A percentile compares a stretch with the other conserved stretches of the same genome.
These are phyloP conservation scores for Cystofilobasidium capitatum DNA, from an alignment of 768 basidiomycete species.

Conservation along the genomic window DNA sequence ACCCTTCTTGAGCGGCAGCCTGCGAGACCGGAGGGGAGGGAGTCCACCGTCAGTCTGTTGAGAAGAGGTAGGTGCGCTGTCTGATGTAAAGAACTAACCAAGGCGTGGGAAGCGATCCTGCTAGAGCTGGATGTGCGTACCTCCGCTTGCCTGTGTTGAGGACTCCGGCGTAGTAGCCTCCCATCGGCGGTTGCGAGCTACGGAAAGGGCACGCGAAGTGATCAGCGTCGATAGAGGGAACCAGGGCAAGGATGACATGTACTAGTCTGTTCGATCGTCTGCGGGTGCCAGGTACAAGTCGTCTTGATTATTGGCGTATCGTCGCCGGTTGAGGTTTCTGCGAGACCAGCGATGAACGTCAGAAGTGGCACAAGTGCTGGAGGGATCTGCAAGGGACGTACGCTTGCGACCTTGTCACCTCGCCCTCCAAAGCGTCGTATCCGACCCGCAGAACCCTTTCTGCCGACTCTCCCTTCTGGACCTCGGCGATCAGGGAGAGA, in stretches of 20 bases:
- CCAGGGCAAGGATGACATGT: constrained; percentile 19
- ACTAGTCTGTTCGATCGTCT: constrained; percentile 82
- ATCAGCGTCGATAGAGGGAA: constrained; percentile 3
- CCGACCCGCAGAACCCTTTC: constrained; percentile 60
- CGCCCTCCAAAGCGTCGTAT: constrained; percentile 39
- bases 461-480: constrained; percentile 77
- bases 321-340: constrained; percentile 66
- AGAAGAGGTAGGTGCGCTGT: neutral
- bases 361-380: neutral
- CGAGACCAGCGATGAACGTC: too few relatives aligned
- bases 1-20: neutral
- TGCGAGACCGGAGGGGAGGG: neutral
- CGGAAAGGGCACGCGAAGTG: neutral
- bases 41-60: neutral
- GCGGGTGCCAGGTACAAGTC: constrained; percentile 91
- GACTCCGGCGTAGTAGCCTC: constrained; percentile 85
- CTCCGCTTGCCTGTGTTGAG: constrained; percentile 57
- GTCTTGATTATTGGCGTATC: constrained; percentile 90
- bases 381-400: constrained; percentile 35
- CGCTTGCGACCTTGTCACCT: constrained; percentile 83
- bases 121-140: constrained; percentile 89
- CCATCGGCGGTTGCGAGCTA: constrained; percentile 93
- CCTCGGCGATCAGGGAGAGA: constrained; percentile 76
- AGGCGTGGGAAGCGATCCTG: constrained; percentile 82
- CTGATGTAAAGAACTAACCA: constrained; percentile 61